Evolutionary conservation across 2,329 filamentous ascomycete species (phyloP), one percentile per base, ranked within the genome.

Genomic region (Talaromyces rugulosus): DNA sequence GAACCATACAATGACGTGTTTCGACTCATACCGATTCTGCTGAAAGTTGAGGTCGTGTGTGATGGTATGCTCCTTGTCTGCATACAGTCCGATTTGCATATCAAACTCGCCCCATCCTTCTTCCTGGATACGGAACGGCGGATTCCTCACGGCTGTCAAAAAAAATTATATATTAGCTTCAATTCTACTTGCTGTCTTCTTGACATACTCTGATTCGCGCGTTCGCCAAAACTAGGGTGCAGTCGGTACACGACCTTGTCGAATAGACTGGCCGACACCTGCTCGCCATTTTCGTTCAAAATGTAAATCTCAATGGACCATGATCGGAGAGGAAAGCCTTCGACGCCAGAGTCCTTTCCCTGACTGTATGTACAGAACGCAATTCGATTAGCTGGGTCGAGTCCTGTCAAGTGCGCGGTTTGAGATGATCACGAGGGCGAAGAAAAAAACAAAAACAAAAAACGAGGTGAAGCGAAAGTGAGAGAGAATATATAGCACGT

Each of bases 101-200:
- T 98, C 95, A 75, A 99, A 99, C 80, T 98, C 95, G 72, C 95
- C 95, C 95, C 95, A 99, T 68, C 95, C 95, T 78, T 97, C 91
- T 78, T 99, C 96, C 66, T 87, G 83, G 77, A 96, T 96, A 67
- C 84, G 85, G 80, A 98, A 99, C 0, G 95, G 95, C 0, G 92
- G 86, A 66, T 90, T 88, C 72, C 88, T 89, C 80, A 96, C 89
- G 28, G 86, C 91, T 95, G 40, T 51, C 58, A 67, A n/a, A 64
- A 63, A 52, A 62, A 42, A 18, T 52, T 16, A 23, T 7, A 57
- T 12, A 31, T 62, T 31, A 64, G 62, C 30, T 2, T 23, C 14
- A 28, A 30, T 40, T 30, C 11, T 30, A 34, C 27, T 62, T 18
- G 4, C 60, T 60, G 31, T 44, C 36, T 53, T 47, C n/a, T 30